A percentile compares a stretch with the other conserved stretches of the same genome.
Evolutionary conservation across 345 rosid genomes (phyloP).

Genomic region (Ceriops decandra): DNA sequence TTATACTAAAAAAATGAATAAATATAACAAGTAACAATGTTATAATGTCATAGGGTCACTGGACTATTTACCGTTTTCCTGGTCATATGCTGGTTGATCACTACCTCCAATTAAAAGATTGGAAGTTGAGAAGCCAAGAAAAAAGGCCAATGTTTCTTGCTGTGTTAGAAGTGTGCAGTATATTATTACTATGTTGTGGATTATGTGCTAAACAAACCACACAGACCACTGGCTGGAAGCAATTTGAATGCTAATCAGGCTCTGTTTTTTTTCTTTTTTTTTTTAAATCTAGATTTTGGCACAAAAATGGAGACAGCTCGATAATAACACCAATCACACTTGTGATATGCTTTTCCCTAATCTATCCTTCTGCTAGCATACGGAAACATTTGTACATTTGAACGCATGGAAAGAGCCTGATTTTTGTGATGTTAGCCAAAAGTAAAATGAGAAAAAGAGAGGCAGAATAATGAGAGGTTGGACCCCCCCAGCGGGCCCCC

Average conservation of each 20-base stretch:
- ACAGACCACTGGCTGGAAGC: conserved; percentile 13
- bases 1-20: too few species aligned
- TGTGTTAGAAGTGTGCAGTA: conserved; percentile 9
- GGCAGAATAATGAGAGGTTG: not conserved
- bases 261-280: not conserved
- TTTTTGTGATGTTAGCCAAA: too few species aligned
- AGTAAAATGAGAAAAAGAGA: not conserved
- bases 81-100: too few species aligned
- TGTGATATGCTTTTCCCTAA: too few species aligned
- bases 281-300: not conserved
- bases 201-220: conserved; percentile 14
- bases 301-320: conserved; percentile 10
- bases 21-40: too few species aligned
- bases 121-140: conserved; percentile 4
- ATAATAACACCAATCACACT: conserved; percentile 8
- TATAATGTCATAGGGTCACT: too few species aligned
- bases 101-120: not conserved
- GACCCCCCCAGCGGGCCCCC: not conserved
- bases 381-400: too few species aligned
- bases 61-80: too few species aligned
- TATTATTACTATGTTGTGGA: conserved; percentile 10
- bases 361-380: too few species aligned
- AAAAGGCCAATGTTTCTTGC: not conserved
- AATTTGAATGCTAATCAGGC: not conserved
- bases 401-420: too few species aligned